A percentile compares a stretch with the other conserved stretches of the same genome.
phyloP scores from a whole-genome alignment of 202 grass and related monocot species.

The Alloteropsis angusta region DNA sequence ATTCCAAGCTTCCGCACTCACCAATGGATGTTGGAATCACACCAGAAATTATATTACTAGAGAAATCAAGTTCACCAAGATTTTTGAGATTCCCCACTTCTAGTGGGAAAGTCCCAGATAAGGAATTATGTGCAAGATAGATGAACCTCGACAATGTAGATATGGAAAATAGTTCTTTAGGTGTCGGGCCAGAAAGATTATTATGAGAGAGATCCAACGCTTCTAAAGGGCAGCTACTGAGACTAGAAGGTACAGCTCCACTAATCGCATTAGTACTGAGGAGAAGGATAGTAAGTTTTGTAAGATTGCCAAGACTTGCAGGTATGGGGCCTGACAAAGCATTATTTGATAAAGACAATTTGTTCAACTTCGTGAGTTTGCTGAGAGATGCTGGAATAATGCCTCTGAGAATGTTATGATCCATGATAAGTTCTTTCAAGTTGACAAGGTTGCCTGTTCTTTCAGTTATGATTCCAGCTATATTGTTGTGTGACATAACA shows the following conservation, averaged over 20 bases:
- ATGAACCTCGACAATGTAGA: too few relatives aligned
- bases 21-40: too few relatives aligned
- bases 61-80: too few relatives aligned
- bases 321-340: slow-evolving; percentile 19
- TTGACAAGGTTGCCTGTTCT: not conserved
- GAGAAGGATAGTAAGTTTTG: not conserved
- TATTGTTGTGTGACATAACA: not conserved
- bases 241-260: slow-evolving; percentile 7
- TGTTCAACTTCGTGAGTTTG: not conserved
- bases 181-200: too few relatives aligned
- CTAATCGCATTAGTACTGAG: not conserved
- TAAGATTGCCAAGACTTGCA: slow-evolving; percentile 23
- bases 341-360: not conserved
- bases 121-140: too few relatives aligned
- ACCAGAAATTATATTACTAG: too few relatives aligned
- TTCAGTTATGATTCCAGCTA: slow-evolving; percentile 7
- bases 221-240: too few relatives aligned
- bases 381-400: slow-evolving; percentile 16
- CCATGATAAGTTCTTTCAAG: not conserved
- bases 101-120: too few relatives aligned
- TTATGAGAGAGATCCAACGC: too few relatives aligned
- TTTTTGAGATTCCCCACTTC: too few relatives aligned
- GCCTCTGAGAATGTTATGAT: not conserved
- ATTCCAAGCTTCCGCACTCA: too few relatives aligned
- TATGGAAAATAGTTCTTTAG: too few relatives aligned